Evolutionary conservation across 116 monocot genomes (phyloP), one percentile per base, ranked within the genome.

Genomic region (Trichopus zeylanicus): DNA sequence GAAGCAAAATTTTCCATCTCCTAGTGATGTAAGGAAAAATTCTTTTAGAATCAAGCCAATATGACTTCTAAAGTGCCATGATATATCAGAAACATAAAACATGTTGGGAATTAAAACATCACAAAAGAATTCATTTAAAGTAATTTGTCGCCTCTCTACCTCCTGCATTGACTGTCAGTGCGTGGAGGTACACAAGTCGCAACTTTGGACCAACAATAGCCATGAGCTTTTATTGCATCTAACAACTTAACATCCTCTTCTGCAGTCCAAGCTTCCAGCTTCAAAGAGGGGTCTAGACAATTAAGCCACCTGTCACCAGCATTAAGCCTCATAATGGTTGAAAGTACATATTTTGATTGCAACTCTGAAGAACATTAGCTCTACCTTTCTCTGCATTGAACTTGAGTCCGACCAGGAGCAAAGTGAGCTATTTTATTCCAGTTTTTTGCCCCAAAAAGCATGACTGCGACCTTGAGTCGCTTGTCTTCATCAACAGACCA

Each of bases 401-500:
- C 67, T 69, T 88, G 85, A 66, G 85, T 98, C 20, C 98, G 81
- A 3, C 98, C 92, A 75, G 79, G 77, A 42, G 65, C 53, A 75
- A 91, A 98, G 7, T 65, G 80, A 49, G 87, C 74, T 52, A 98
- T 85, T 59, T 82, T 91, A 26, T 75, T 73, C 98, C 98, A 98
- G 66, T 82, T 81, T 73, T 85, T 88, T 5, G 81, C 75, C 22
- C 85, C 91, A 75, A 91, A 91, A 67, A 98, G 84, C 65, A 85
- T 75, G 12, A 88, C 82, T 26, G 98, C 79, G 21, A 85, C 80
- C 74, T 91, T 98, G 22, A 98, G 68, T 18, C 78, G 78, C 49
- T 88, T 98, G 61, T 98, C 98, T 76, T 98, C 98, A 57, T 91
- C 85, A 27, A 91, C 58, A 34, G 82, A 85, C 98, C 98, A 98